These are phyloP conservation scores for Jaminaea rosea DNA, from an alignment of 1,284 basidiomycete species.

Conservation along the genomic window DNA sequence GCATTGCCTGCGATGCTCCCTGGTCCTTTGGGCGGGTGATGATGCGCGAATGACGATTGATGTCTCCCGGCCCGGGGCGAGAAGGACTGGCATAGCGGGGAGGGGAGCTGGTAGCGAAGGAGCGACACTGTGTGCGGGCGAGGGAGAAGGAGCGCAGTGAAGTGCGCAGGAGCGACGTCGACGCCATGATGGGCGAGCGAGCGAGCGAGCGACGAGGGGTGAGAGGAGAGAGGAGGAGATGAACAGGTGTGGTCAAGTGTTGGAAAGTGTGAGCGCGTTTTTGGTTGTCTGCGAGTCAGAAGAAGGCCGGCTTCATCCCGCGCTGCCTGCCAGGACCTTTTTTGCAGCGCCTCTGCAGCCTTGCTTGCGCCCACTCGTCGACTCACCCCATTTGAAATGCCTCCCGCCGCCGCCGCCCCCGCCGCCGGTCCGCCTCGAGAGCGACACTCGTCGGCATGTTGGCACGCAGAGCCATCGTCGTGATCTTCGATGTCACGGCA, in stretches of 20 bases:
- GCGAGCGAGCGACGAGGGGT: background rate
- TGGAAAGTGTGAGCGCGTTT: no score
- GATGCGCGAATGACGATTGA: conserved; percentile 39
- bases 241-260: background rate
- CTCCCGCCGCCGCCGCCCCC: no score
- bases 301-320: no score
- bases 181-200: conserved; percentile 1
- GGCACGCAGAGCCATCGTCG: no score
- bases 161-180: background rate
- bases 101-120: background rate
- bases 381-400: no score
- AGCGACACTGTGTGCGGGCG: background rate
- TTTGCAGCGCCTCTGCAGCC: no score
- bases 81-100: background rate
- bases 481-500: no score
- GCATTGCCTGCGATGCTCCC: conserved; percentile 45
- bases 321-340: no score
- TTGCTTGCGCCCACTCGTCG: no score
- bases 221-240: background rate
- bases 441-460: no score
- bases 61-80: conserved; percentile 30
- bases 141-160: background rate
- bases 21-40: conserved; percentile 46
- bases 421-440: no score
- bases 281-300: no score